These are phyloP conservation scores for Geum urbanum DNA, from an alignment of 306 rosid genomes.

Conservation along the genomic window DNA sequence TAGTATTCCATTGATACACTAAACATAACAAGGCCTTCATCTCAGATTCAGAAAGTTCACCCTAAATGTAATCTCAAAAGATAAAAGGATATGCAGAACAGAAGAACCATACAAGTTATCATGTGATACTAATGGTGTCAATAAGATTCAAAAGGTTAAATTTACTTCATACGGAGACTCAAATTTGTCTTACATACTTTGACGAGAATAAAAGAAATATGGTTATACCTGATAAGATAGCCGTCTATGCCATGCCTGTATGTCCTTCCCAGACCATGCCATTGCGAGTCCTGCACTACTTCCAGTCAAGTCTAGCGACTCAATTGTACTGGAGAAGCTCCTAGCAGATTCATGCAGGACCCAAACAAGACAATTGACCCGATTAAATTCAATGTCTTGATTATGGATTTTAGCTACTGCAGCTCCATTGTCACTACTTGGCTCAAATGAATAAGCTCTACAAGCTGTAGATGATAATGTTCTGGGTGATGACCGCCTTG, in stretches of 20 bases:
- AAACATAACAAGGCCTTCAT: constrained; percentile 11
- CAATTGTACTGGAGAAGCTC: constrained; percentile 55
- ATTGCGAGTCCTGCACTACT: constrained; percentile 54
- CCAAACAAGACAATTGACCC: constrained; percentile 50
- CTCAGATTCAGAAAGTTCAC: background rate
- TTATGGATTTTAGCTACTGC: constrained; percentile 19
- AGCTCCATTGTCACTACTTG: constrained; percentile 27
- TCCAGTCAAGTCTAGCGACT: constrained; percentile 46
- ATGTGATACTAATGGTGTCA: background rate
- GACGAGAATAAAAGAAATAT: background rate
- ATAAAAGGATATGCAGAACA: constrained; percentile 8
- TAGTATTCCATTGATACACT: constrained; percentile 11
- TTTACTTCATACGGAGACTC: background rate
- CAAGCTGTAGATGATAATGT: constrained; percentile 27
- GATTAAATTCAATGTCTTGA: constrained; percentile 31
- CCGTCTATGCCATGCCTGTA: constrained; percentile 51
- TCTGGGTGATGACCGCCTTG: constrained; percentile 32
- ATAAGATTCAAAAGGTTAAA: background rate
- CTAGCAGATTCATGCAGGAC: constrained; percentile 56
- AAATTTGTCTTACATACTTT: background rate
- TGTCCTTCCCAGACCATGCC: constrained; percentile 81
- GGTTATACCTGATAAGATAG: constrained; percentile 50
- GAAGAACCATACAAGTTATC: background rate
- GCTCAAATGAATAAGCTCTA: constrained; percentile 28
- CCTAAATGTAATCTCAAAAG: constrained; percentile 13